Percentiles rank a stretch among this genome's conserved stretches.
Evolutionary conservation across 1,284 basidiomycete species (phyloP).

Genomic region (Rhodotorula glutinis): DNA sequence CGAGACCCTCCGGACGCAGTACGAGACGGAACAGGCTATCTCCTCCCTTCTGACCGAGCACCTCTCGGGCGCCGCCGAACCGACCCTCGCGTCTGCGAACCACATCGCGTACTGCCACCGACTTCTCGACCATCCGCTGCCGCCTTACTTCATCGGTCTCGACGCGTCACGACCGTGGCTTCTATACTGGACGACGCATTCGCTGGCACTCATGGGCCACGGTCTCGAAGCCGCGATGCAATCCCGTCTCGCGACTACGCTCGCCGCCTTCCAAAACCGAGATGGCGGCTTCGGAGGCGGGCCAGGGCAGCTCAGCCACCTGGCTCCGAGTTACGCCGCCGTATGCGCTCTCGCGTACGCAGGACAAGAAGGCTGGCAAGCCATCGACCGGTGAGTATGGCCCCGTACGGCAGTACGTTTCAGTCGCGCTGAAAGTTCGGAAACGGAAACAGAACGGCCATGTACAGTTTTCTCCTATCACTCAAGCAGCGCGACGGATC

Average conservation of each 20-base stretch:
- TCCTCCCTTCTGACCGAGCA: constrained; percentile 22
- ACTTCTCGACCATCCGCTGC: constrained; percentile 53
- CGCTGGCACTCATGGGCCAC: constrained; percentile 71
- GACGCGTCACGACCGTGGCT: constrained; percentile 93
- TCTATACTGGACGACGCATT: constrained; percentile 83
- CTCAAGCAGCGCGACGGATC: constrained; percentile 93
- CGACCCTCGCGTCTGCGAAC: constrained; percentile 13
- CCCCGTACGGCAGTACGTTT: neutral
- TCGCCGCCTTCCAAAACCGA: constrained; percentile 72
- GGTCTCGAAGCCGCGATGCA: constrained; percentile 70
- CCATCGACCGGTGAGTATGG: constrained; percentile 45
- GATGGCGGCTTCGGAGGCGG: constrained; percentile 85
- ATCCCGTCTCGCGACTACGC: constrained; percentile 69
- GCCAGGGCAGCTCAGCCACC: constrained; percentile 79
- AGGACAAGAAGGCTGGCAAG: constrained; percentile 56
- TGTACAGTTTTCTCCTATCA: constrained; percentile 88
- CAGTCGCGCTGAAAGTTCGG: neutral
- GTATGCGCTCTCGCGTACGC: constrained; percentile 74
- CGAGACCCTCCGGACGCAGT: constrained; percentile 26
- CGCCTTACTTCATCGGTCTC: constrained; percentile 69
- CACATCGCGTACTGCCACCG: constrained; percentile 32
- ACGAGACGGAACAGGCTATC: constrained; percentile 31
- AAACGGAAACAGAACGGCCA: constrained; percentile 47
- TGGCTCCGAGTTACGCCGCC: constrained; percentile 86
- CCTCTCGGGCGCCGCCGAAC: neutral